These are phyloP conservation scores for Cicer pinnatifidum DNA, from an alignment of 306 rosid species.

Conservation along the genomic window DNA sequence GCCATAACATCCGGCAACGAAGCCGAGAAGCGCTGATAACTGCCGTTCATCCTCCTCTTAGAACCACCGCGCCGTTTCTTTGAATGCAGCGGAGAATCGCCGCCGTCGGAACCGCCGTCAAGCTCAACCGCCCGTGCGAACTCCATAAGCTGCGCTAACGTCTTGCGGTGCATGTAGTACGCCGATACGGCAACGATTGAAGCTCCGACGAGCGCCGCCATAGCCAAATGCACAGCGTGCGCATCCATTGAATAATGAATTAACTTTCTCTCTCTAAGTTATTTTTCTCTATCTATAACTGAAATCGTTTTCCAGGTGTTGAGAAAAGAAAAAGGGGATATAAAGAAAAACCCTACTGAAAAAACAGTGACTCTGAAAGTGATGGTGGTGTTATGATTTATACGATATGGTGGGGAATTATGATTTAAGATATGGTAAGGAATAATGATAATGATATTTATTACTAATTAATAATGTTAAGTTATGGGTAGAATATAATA, in stretches of 20 bases:
- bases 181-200: slow-evolving; percentile 91
- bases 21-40: slow-evolving; percentile 60
- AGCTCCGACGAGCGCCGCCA: slow-evolving; percentile 96
- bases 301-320: background rate
- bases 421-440: too few species aligned
- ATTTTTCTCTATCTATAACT: slow-evolving; percentile 6
- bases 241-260: slow-evolving; percentile 66
- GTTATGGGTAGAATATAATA: too few species aligned
- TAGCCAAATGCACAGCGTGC: slow-evolving; percentile 78
- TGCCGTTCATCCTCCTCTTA: slow-evolving; percentile 52
- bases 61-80: slow-evolving; percentile 58
- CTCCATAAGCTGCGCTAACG: slow-evolving; percentile 85
- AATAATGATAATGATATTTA: too few species aligned
- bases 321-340: background rate
- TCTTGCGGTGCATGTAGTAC: slow-evolving; percentile 89
- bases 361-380: background rate
- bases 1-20: slow-evolving; percentile 82
- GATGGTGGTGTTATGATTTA: too few species aligned
- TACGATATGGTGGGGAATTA: too few species aligned
- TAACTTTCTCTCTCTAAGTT: slow-evolving; percentile 24
- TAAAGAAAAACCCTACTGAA: slow-evolving; percentile 7
- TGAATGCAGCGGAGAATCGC: slow-evolving; percentile 60
- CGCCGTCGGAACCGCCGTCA: slow-evolving; percentile 46
- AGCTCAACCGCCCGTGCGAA: slow-evolving; percentile 81
- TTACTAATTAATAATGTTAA: too few species aligned